These are phyloP conservation scores for Protomyces pachydermus DNA, from an alignment of 1,139 yeast species.

Conservation along the genomic window DNA sequence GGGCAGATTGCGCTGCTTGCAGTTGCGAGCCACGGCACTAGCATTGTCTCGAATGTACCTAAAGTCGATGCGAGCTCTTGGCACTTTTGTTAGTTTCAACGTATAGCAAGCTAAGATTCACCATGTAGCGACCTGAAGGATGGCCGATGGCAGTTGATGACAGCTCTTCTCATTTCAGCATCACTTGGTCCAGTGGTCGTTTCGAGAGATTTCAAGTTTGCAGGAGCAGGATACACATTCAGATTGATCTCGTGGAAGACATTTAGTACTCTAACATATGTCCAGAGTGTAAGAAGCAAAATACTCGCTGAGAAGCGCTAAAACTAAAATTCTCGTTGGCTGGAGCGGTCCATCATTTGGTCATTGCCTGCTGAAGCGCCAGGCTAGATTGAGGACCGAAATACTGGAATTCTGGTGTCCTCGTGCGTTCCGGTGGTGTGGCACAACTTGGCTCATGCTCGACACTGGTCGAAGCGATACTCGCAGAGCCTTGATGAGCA, in stretches of 20 bases:
- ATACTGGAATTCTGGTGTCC: no score
- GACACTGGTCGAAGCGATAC: no score
- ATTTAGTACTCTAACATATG: no score
- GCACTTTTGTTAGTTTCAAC: not conserved
- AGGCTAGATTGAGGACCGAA: not conserved
- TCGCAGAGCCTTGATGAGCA: no score
- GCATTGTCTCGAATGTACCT: conserved; percentile 27
- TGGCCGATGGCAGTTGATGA: not conserved
- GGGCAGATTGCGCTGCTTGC: conserved; percentile 30
- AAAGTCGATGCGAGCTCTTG: conserved; percentile 25
- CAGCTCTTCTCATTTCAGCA: not conserved
- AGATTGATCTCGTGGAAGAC: no score
- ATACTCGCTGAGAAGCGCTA: no score
- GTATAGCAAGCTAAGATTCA: no score
- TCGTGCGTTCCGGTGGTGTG: no score
- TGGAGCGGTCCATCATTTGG: conserved; percentile 24
- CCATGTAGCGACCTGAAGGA: not conserved
- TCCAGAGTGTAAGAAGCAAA: no score
- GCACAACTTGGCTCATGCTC: no score
- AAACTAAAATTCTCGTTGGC: not conserved
- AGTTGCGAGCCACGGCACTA: conserved; percentile 16
- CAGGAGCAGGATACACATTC: no score
- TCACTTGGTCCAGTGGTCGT: not conserved
- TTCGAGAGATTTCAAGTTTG: no score
- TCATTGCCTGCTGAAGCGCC: conserved; percentile 14